Base-by-base conservation (phyloP, 208 protist genomes). In the Tritrichomonas musculus region DNA sequence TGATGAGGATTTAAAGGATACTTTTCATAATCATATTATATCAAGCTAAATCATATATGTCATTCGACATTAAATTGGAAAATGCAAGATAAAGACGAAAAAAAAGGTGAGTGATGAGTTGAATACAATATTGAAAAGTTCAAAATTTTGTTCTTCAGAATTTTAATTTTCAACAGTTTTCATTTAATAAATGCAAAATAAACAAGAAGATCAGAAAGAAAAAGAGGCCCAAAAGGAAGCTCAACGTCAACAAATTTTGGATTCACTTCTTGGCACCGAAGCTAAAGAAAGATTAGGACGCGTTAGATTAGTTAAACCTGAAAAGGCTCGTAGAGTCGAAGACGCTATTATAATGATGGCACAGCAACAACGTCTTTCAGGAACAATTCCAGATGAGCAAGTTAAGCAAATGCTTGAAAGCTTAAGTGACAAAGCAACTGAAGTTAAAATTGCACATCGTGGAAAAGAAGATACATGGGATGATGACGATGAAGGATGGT, bases 401-500 rank as follows among this genome's bases (percentile, higher is more conserved):
- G 20, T 88, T 30, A 20, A 33, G 14, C 41, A 88, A 39, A 88
- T 88, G 22, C 47, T 88, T 20, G 47, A 88, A 44, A 88, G 47
- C 20, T 20, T 88, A 39, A 53, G 41, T 39, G 73, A 30, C 44
- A 60, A 60, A 17, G 17, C 53, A 60, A 82, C 73, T 47, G 73
- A 82, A 41, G 77, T 88, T 39, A 44, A 88, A 50, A 88, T 88
- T 20, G 47, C 44, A 14, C 77, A 88, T 57, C 41, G 77, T 39
- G 77, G 77, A 88, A 88, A 88, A 36, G 44, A 53, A 11, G 77
- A 88, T 8, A 47, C 53, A n/a, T 39, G n/a, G 27, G 53, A 47
- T 41, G 77, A 88, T 50, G 77, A 88, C 36, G 77, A 88, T 88
- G 77, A 88, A 49, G 77, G 77, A n/a, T 88, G 77, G 77, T 88